Conservation (phyloP, 257 asterid species). For the Apocynum venetum region DNA sequence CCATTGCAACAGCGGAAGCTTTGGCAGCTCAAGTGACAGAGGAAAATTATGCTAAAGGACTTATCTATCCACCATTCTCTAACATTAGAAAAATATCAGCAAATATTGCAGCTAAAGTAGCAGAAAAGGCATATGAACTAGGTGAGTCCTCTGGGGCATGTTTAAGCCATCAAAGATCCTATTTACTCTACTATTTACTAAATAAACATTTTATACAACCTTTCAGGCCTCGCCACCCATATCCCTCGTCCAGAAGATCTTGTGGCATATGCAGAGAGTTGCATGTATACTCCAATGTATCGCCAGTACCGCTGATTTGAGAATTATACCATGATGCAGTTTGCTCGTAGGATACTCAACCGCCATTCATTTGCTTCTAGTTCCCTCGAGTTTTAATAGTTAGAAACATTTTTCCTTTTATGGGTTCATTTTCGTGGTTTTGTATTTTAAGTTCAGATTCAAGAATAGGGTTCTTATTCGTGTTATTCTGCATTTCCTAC, state of each 20-base stretch:
- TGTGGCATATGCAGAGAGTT: conserved; percentile 72
- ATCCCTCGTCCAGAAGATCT: conserved; percentile 87
- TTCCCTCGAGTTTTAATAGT: not conserved
- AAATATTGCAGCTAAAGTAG: conserved; percentile 81
- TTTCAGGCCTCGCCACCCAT: conserved; percentile 75
- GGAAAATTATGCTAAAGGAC: conserved; percentile 70
- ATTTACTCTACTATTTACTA: not conserved
- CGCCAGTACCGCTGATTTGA: conserved; percentile 52
- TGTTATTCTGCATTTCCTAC: not conserved
- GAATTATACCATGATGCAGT: conserved; percentile 1
- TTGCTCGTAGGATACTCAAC: conserved; percentile 4
- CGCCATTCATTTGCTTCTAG: not conserved
- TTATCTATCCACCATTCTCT: conserved; percentile 80
- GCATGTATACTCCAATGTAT: conserved; percentile 89
- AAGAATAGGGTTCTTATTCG: not conserved
- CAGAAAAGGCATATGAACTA: conserved; percentile 90
- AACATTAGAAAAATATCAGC: conserved; percentile 83
- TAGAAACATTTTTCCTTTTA: not conserved
- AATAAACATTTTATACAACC: not conserved
- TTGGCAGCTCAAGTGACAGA: conserved; percentile 68
- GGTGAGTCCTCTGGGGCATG: conserved; percentile 40
- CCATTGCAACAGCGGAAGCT: conserved; percentile 63
- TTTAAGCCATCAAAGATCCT: not conserved
- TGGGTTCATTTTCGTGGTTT: not conserved
- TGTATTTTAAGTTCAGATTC: not conserved